Evolutionary conservation across 257 asterid genomes (phyloP).

Genomic region (Solanum chaucha): DNA sequence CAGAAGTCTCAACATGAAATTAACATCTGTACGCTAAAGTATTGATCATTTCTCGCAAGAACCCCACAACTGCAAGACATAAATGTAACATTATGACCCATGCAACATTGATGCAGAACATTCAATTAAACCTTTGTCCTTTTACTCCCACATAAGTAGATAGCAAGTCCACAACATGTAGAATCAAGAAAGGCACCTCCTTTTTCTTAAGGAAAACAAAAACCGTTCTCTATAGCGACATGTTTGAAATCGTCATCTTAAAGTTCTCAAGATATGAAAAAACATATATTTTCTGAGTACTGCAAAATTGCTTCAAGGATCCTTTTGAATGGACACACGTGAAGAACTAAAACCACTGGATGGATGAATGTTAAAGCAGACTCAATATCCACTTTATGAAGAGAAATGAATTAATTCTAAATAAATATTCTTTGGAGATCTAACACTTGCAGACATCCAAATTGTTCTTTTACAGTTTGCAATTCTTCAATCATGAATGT

Average conservation of each 20-base stretch:
- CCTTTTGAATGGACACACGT: background rate
- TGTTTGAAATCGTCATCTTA: background rate
- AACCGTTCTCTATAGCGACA: background rate
- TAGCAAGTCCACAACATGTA: background rate
- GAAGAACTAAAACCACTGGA: background rate
- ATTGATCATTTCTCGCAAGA: background rate
- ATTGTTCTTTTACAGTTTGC: background rate
- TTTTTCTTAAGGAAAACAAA: background rate
- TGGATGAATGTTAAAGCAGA: background rate
- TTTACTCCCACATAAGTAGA: background rate
- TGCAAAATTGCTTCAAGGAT: background rate
- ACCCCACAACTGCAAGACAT: background rate
- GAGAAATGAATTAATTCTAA: background rate
- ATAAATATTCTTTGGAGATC: background rate
- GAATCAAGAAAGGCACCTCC: background rate
- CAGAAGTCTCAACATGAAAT: background rate
- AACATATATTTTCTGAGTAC: background rate
- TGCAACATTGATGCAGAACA: background rate
- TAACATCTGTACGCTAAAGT: background rate
- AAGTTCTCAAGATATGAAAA: background rate
- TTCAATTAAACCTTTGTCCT: background rate
- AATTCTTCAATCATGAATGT: background rate
- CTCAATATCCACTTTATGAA: background rate
- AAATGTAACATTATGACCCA: background rate
- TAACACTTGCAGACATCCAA: background rate